Evolutionary conservation across 2,329 filamentous ascomycete genomes (phyloP).

Genomic region (Microsporum ferrugineum): DNA sequence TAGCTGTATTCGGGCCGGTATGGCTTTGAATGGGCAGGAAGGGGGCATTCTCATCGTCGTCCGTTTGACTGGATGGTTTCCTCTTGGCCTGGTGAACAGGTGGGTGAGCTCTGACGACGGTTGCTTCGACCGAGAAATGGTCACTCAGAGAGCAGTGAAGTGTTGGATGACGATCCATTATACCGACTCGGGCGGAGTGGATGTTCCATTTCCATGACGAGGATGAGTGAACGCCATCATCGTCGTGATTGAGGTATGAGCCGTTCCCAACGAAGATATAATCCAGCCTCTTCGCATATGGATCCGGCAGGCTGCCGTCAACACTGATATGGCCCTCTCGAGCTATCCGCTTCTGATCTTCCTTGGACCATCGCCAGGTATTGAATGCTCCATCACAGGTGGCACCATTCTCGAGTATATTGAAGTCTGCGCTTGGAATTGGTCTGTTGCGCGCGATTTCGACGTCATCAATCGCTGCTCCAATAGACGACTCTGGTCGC

Average conservation of each 20-base stretch:
- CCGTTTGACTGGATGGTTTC: constrained; percentile 5
- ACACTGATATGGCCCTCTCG: constrained; percentile 54
- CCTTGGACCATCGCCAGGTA: constrained; percentile 82
- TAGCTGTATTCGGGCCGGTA: background rate
- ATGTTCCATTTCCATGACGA: constrained; percentile 53
- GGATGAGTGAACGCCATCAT: constrained; percentile 8
- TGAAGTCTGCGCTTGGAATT: constrained; percentile 65
- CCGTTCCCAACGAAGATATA: constrained; percentile 75
- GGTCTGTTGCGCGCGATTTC: constrained; percentile 56
- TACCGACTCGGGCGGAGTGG: constrained; percentile 58
- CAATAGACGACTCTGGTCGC: constrained; percentile 73
- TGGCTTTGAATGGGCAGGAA: constrained; percentile 16
- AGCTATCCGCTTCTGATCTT: constrained; percentile 55
- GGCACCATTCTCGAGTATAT: constrained; percentile 67
- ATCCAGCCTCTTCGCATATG: constrained; percentile 73
- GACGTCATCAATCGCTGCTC: constrained; percentile 54
- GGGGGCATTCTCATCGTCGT: constrained; percentile 11
- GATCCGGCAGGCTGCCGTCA: constrained; percentile 55
- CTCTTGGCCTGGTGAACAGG: background rate
- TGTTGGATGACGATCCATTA: constrained; percentile 69
- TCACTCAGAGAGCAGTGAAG: constrained; percentile 82
- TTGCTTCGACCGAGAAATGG: constrained; percentile 83
- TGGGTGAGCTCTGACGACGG: constrained; percentile 43
- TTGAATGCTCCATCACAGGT: constrained; percentile 81
- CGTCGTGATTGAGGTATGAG: constrained; percentile 18